Base-by-base conservation (phyloP, 148 eudicot species). In the Polygonum maritimum region DNA sequence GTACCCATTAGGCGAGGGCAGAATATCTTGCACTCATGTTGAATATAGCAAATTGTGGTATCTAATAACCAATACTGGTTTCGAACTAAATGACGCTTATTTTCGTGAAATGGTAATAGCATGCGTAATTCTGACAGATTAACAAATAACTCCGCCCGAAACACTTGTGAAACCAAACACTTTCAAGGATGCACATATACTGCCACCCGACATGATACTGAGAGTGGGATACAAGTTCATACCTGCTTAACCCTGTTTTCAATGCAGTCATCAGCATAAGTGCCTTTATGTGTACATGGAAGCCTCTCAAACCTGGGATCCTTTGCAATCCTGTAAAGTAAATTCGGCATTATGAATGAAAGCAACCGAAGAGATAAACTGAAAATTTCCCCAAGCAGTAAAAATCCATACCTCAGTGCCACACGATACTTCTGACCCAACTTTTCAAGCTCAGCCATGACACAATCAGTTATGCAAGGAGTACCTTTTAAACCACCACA, bases 381-480 rank as follows among this genome's bases (percentile, higher is more conserved):
- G 47, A 38, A 1, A 48, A 0, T 9, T 75, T 14, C 44, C 52
- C 44, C 4, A 67, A 69, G 35, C 7, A 15, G 12, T 48, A 74
- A 19, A 75, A 45, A 12, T 31, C 40, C 48, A n/a, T 85, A 91
- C 99, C 97, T 96, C 74, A 96, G 65, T 49, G 99, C 99, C 62
- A 92, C 94, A 38, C 97, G 92, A 78, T 96, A 92, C 79, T 96
- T 96, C 78, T 88, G 90, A 63, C 99, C 99, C 72, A 96, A 78
- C 85, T 92, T 96, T 85, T 96, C 99, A 69, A 96, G 97, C 83
- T 96, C 98, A 39, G 98, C 99, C 93, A 96, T 96, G 58, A 92
- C 98, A 81, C 99, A 96, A 83, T 95, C 98, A 5, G 99, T 95
- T 36, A 92, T 95, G 73, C 99, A 95, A 63, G 99, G 99, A 71